Base-by-base conservation (phyloP, 108 stramenopile genomes). In the Nitzschia palea region DNA sequence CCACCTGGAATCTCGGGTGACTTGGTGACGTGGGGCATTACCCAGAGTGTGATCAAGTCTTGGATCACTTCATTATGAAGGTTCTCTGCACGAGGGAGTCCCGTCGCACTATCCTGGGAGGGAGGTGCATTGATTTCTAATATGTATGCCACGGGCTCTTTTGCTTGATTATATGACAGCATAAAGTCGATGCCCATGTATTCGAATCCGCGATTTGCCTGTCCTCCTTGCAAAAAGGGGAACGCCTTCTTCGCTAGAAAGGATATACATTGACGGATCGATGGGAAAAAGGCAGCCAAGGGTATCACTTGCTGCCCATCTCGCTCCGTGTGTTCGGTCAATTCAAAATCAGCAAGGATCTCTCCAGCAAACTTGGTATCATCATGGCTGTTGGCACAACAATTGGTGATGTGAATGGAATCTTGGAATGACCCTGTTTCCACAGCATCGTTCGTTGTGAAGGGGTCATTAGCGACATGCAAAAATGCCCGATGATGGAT, bases 101-200 rank as follows among this genome's bases (percentile, higher is more conserved):
- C 86, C 17, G 94, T 90, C 17, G 94, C 94, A 20, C 90, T 95
- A 64, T 95, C 94, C 62, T 91, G 90, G 1, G 87, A 87, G 4
- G 94, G 94, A 5, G 94, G 94, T 0, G 90, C 85, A 68, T 95
- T 95, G 18, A 90, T 87, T 67, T 95, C 94, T 25, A 95, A 64
- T 32, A 94, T 48, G 48, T 89, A 90, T 0, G 93, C 88, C 20
- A 86, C 74, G 1, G 84, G 85, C 25, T 47, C 52, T n/a, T 62
- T 37, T 18, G 34, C 54, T 15, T 71, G 55, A 3, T 71, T 62
- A 27, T 83, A 82, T 9, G 86, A 85, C 10, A 94, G 60, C 22
- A 90, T 81, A 67, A 90, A 94, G 63, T 94, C 93, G 65, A 94
- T 69, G 29, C 93, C 93, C 18, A 90, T 65, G 51, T 94, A 94